Evolutionary conservation across 169 alveolate genomes (phyloP).

Genomic region (Plasmodium gaboni): DNA sequence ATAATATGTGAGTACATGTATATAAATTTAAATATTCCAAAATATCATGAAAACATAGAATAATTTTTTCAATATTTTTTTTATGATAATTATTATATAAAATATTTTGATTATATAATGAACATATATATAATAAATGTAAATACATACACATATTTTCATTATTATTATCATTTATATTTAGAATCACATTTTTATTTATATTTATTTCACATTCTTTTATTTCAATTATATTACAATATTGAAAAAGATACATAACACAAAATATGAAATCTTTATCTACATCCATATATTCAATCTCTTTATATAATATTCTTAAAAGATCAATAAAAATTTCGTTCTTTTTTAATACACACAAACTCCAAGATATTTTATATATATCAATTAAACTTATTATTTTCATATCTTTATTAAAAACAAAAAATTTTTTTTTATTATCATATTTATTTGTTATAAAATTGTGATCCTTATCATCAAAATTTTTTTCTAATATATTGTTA

Average conservation of each 20-base stretch:
- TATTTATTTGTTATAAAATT: not conserved
- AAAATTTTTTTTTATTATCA: slow-evolving; percentile 22
- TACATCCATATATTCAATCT: slow-evolving; percentile 32
- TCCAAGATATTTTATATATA: slow-evolving; percentile 58
- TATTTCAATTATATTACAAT: slow-evolving; percentile 37
- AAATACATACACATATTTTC: slow-evolving; percentile 68
- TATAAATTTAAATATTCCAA: slow-evolving; percentile 43
- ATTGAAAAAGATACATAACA: slow-evolving; percentile 33
- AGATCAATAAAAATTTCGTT: slow-evolving; percentile 22
- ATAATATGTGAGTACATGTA: slow-evolving; percentile 37
- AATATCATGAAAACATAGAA: slow-evolving; percentile 25
- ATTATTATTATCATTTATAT: slow-evolving; percentile 20
- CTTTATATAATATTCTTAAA: slow-evolving; percentile 46
- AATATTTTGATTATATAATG: slow-evolving; percentile 14
- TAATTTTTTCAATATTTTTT: slow-evolving; percentile 35
- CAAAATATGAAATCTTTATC: slow-evolving; percentile 36
- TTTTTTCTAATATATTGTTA: not conserved
- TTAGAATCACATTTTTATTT: slow-evolving; percentile 5
- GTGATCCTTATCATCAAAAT: not conserved
- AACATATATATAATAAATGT: slow-evolving; percentile 42
- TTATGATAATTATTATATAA: slow-evolving; percentile 10
- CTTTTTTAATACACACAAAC: slow-evolving; percentile 61
- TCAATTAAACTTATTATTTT: slow-evolving; percentile 31
- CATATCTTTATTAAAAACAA: slow-evolving; percentile 39
- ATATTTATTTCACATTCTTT: slow-evolving; percentile 43